Evolutionary conservation across 202 grass and related monocot species (phyloP), one percentile per base, ranked within the genome.

Genomic region (Cymbopogon flexuosus): DNA sequence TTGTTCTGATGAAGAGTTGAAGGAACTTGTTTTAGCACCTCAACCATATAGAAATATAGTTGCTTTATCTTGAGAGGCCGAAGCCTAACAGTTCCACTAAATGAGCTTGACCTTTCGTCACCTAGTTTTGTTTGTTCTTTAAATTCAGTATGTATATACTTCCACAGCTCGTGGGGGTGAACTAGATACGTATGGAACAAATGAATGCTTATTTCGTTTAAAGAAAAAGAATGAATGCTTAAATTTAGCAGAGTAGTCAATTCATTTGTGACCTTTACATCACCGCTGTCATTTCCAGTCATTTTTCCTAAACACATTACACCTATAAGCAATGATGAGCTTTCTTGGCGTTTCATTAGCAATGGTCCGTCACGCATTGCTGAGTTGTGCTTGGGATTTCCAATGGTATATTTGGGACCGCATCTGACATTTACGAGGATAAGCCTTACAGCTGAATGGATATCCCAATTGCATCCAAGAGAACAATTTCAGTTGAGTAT

Each of bases 81-180:
- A 62, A 47, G 29, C n/a, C 9, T 62, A 16, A 35, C 29, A 16
- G 16, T 57, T 39, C 64, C 19, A 57, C 15, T 15, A 24, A 34
- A 40, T 57, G 47, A 10, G 21, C 39, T 45, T 58, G 14, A 29
- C 9, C 36, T 42, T 16, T 60, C 9, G 27, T 24, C 46, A 4
- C 11, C 18, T 21, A 62, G 52, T 57, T 61, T n/a, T 37, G 8
- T 6, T 69, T 16, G 42, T 49, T 24, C 12, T 66, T 3, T 76
- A 41, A 42, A 36, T 22, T 70, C 14, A 41, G 49, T 35, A 65
- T 65, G 41, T 65, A 51, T 43, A 16, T 33, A 31, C 43, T 60
- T 81, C 52, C 66, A 71, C 78, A 60, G 35, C 66, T 81, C 67
- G 66, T 81, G 78, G 66, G 10, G 0, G 23, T 10, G 11, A 45